Evolutionary conservation across 2,329 filamentous ascomycete genomes (phyloP).

Genomic region (Aaosphaeria arxii): DNA sequence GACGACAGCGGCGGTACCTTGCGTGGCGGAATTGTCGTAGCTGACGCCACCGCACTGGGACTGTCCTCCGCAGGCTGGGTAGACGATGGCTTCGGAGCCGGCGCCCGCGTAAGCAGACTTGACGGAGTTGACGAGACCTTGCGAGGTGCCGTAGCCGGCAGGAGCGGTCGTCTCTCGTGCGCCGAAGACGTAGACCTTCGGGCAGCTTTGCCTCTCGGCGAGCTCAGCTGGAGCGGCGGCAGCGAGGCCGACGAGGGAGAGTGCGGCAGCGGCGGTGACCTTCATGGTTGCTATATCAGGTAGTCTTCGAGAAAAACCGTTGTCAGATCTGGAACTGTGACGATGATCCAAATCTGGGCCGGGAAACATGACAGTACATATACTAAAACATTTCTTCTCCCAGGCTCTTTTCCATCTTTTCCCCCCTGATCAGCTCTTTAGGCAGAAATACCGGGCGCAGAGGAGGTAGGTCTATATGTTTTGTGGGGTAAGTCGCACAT

Average conservation of each 20-base stretch:
- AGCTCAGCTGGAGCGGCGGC: slow-evolving; percentile 36
- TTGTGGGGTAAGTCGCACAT: slow-evolving; percentile 20
- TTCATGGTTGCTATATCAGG: slow-evolving; percentile 22
- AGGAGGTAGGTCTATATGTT: slow-evolving; percentile 11
- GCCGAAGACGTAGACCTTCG: slow-evolving; percentile 44
- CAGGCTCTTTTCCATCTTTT: too few relatives aligned
- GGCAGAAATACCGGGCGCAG: slow-evolving; percentile 25
- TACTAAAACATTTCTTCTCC: background rate
- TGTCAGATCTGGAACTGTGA: background rate
- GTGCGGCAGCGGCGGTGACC: slow-evolving; percentile 25
- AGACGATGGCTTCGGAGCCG: slow-evolving; percentile 41
- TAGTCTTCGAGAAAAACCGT: background rate
- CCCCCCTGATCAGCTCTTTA: slow-evolving; percentile 14
- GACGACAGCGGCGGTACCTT: slow-evolving; percentile 59
- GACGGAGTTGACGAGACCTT: slow-evolving; percentile 40
- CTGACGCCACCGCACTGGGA: slow-evolving; percentile 55
- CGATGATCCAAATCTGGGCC: background rate
- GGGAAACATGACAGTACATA: background rate
- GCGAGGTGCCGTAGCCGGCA: slow-evolving; percentile 41
- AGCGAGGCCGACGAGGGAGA: slow-evolving; percentile 27
- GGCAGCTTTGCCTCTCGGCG: slow-evolving; percentile 36
- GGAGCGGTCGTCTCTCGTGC: slow-evolving; percentile 43
- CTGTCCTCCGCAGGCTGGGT: slow-evolving; percentile 62
- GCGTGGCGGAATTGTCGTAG: slow-evolving; percentile 58
- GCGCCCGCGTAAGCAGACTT: slow-evolving; percentile 39